phyloP scores from a whole-genome alignment of 2,329 filamentous ascomycete genomes.

The Metarhizium robertsii region DNA sequence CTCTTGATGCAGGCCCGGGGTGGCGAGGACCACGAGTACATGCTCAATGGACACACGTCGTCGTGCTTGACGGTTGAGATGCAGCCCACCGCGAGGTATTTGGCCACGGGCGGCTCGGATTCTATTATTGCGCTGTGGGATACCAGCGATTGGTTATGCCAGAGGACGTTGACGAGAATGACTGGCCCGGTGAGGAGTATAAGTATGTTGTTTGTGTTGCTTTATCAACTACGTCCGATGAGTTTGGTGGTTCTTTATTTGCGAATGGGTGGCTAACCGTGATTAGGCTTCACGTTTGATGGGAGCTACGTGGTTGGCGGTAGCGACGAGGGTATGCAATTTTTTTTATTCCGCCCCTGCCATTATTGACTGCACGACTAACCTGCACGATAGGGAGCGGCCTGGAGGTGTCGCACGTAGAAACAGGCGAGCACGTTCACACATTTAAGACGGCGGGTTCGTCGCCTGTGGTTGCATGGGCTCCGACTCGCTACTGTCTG shows the following conservation, averaged over 20 bases:
- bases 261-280: not conserved
- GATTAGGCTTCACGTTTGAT: slow-evolving; percentile 64
- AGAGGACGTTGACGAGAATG: slow-evolving; percentile 60
- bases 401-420: slow-evolving; percentile 61
- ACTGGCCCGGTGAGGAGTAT: slow-evolving; percentile 61
- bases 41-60: slow-evolving; percentile 63
- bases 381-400: slow-evolving; percentile 36
- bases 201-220: slow-evolving; percentile 32
- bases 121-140: slow-evolving; percentile 71
- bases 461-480: slow-evolving; percentile 63
- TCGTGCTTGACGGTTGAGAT: slow-evolving; percentile 60
- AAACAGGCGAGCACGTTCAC: slow-evolving; percentile 64
- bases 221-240: not conserved
- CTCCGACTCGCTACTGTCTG: slow-evolving; percentile 63
- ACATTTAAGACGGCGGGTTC: slow-evolving; percentile 59
- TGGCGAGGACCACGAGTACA: slow-evolving; percentile 39
- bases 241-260: too few relatives aligned
- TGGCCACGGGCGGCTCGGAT: slow-evolving; percentile 69
- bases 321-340: slow-evolving; percentile 54
- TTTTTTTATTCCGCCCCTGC: not conserved
- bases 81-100: slow-evolving; percentile 60
- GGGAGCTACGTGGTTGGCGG: slow-evolving; percentile 66
- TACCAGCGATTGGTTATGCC: slow-evolving; percentile 67
- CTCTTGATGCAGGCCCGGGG: slow-evolving; percentile 38
- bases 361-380: not conserved